Conservation (phyloP, 2,329 filamentous ascomycete genomes). For the Juglanconis oblonga region DNA sequence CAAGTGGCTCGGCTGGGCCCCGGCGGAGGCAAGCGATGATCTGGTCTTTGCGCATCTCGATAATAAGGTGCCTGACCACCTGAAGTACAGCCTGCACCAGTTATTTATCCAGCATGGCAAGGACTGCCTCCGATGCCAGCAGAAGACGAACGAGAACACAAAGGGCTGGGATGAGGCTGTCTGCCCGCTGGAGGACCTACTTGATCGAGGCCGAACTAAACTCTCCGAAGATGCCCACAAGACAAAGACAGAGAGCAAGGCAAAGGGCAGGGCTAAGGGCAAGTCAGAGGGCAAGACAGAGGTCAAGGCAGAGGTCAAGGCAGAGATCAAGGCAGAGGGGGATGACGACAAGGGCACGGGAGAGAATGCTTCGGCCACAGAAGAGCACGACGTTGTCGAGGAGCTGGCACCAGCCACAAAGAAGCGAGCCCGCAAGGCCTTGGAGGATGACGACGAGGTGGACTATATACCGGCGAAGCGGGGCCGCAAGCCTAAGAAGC, state of each 20-base stretch:
- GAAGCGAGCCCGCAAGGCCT: not conserved
- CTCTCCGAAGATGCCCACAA: constrained; percentile 2
- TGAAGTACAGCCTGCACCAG: constrained; percentile 56
- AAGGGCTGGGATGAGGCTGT: constrained; percentile 57
- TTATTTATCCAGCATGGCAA: constrained; percentile 54
- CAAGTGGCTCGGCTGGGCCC: constrained; percentile 54
- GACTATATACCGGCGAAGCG: not conserved
- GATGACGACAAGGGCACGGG: not conserved
- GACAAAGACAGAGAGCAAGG: not conserved
- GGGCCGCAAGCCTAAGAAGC: not conserved
- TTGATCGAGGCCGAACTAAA: constrained; percentile 28
- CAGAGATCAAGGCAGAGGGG: not conserved
- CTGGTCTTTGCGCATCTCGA: constrained; percentile 53
- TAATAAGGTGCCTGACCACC: constrained; percentile 45
- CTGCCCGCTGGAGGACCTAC: constrained; percentile 41
- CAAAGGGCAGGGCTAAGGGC: not conserved
- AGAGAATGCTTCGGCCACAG: not conserved
- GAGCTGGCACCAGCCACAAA: not conserved
- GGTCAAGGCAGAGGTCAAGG: not conserved
- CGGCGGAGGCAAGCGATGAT: constrained; percentile 38
- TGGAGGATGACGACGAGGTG: not conserved
- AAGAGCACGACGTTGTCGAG: not conserved
- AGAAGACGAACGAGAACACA: constrained; percentile 54
- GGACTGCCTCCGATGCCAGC: constrained; percentile 44
- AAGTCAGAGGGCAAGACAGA: not conserved